A percentile compares a stretch with the other conserved stretches of the same genome.
phyloP scores from a whole-genome alignment of 2,329 filamentous ascomycete species.

The Aspergillus pseudoviridinutans region DNA sequence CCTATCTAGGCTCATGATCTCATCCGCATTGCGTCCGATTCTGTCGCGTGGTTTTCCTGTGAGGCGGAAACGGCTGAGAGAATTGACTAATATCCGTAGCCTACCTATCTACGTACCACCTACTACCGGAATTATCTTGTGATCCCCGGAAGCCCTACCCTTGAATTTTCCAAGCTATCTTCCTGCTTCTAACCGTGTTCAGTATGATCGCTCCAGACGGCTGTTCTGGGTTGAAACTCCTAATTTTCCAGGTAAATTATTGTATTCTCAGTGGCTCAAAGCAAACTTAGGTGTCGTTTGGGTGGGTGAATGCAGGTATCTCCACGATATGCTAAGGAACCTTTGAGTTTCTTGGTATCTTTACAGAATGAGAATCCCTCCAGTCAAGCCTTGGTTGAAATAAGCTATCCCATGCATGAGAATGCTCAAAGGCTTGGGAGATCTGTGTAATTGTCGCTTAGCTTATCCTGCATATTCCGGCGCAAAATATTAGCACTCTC shows the following conservation, averaged over 20 bases:
- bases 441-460: background rate
- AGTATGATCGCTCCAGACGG: constrained; percentile 1
- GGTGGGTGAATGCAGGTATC: background rate
- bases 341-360: background rate
- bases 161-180: constrained; percentile 1
- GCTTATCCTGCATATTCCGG: background rate
- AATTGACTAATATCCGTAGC: background rate
- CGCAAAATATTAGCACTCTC: background rate
- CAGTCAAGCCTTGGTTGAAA: background rate
- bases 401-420: background rate
- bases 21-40: constrained; percentile 12
- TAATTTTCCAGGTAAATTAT: background rate
- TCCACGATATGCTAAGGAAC: background rate
- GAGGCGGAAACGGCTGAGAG: background rate
- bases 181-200: constrained; percentile 2
- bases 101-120: background rate
- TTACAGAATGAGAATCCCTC: background rate
- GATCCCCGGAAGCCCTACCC: constrained; percentile 8
- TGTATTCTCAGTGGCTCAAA: background rate
- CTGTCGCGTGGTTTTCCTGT: constrained; percentile 16
- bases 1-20: constrained; percentile 6
- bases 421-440: background rate
- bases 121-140: background rate
- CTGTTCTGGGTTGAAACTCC: background rate
- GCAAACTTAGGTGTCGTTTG: background rate